Conservation (phyloP, 768 basidiomycete species). For the Xerocomus spinulosus region DNA sequence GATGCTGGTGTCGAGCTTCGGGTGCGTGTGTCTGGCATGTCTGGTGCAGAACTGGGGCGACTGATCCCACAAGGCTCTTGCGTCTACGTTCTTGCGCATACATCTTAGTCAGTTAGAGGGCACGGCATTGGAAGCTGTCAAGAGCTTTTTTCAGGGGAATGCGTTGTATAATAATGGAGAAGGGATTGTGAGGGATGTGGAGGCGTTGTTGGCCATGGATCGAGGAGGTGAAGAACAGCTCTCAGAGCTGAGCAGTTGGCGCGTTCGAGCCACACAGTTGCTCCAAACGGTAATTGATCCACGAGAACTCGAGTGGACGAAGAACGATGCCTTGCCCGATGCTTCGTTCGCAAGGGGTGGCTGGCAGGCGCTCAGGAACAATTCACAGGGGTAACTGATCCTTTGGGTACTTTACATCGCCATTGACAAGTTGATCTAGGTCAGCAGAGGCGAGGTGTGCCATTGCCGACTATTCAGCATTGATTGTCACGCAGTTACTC, state of each 20-base stretch:
- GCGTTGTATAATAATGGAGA: slow-evolving; percentile 12
- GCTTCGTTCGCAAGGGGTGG: slow-evolving; percentile 40
- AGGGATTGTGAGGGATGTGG: slow-evolving; percentile 11
- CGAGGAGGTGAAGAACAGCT: background rate
- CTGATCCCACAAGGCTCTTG: slow-evolving; percentile 20
- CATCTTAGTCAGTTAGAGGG: slow-evolving; percentile 29
- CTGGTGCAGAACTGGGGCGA: background rate
- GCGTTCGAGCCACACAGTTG: slow-evolving; percentile 24
- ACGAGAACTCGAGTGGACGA: slow-evolving; percentile 51
- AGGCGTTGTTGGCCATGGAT: slow-evolving; percentile 3
- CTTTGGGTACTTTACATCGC: background rate
- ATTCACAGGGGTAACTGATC: slow-evolving; percentile 38
- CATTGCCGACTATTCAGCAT: slow-evolving; percentile 21
- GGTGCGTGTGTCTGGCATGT: slow-evolving; percentile 25
- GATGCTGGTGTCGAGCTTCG: slow-evolving; percentile 28
- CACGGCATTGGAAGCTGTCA: slow-evolving; percentile 20
- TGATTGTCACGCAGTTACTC: slow-evolving; percentile 10
- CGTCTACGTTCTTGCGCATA: slow-evolving; percentile 28
- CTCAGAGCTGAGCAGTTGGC: slow-evolving; percentile 13
- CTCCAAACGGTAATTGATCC: slow-evolving; percentile 41
- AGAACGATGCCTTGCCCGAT: slow-evolving; percentile 41
- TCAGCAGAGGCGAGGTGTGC: slow-evolving; percentile 15
- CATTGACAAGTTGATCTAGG: slow-evolving; percentile 12
- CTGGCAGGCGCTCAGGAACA: slow-evolving; percentile 41
- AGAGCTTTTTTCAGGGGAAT: slow-evolving; percentile 18